Percentiles rank a stretch among this genome's conserved stretches.
Evolutionary conservation across 208 protist genomes (phyloP).

Genomic region (Leishmania braziliensis): DNA sequence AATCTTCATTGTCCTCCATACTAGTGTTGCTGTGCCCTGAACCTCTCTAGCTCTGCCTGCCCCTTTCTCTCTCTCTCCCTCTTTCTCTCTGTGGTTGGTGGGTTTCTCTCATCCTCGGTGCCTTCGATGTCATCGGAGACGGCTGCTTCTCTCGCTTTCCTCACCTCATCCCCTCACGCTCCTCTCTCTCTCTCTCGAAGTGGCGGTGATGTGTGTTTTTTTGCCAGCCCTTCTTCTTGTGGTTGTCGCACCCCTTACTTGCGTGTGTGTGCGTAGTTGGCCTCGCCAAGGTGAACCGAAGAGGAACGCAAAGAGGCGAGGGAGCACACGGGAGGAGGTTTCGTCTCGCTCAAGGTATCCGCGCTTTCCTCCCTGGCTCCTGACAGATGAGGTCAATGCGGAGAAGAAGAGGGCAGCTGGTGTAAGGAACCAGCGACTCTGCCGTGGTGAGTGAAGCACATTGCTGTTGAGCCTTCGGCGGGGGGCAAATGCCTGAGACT

Average conservation of each 20-base stretch:
- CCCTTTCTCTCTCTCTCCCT: no score
- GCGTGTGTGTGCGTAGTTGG: not conserved
- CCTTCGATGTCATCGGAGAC: no score
- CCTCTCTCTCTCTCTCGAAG: no score
- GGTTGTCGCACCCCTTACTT: not conserved
- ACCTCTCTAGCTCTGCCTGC: no score
- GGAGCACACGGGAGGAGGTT: not conserved
- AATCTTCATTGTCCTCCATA: no score
- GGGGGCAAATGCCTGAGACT: not conserved
- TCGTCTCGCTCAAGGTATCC: not conserved
- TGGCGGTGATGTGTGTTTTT: not conserved
- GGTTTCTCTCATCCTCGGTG: no score
- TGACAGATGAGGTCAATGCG: not conserved
- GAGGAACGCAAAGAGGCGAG: not conserved
- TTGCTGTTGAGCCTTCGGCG: not conserved
- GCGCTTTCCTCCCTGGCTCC: constrained; percentile 11
- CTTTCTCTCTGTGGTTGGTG: no score
- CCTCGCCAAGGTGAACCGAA: not conserved
- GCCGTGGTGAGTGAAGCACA: not conserved
- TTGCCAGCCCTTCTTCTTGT: not conserved
- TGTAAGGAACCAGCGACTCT: not conserved
- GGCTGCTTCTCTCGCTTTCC: no score
- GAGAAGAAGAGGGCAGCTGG: not conserved
- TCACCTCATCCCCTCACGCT: no score
- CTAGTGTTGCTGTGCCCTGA: no score